Evolutionary conservation across 2,329 filamentous ascomycete genomes (phyloP), one percentile per base, ranked within the genome.

Genomic region (Neophaeococcomyces mojaviensis): DNA sequence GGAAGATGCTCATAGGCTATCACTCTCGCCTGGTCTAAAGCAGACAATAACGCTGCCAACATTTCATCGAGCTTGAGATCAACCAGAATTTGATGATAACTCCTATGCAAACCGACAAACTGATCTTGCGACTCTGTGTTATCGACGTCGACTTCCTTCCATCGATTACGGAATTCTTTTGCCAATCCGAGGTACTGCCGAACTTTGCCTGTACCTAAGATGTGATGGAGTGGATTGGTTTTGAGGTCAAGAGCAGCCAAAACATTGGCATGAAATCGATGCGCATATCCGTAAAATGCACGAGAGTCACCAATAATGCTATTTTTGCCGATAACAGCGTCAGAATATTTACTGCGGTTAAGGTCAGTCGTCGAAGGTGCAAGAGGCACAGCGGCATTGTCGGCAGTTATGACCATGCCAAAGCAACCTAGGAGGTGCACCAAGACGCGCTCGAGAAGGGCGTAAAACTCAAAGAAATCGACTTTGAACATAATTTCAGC

Each of bases 381-480:
- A 12, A 16, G 22, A 12, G 40, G 40, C 4, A 43, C 40, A 9
- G 40, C 19, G 32, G 40, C 36, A 24, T 35, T 30, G 32, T 44
- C 41, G 30, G 41, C 41, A 31, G 20, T 44, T 28, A 44, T 68
- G 0, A 61, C 59, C 4, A 85, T 70, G 6, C 76, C 78, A 48
- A 81, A 83, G 0, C 85, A 74, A 0, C 72, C 72, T n/a, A 85
- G 72, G 1, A 85, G 66, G 38, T 82, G 76, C 1, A 85, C 80
- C 6, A 87, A 69, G 0, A 81, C 82, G 24, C 84, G 77, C 64
- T 88, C 84, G 5, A 87, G 74, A 30, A 85, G 72, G 42, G 79
- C 78, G 65, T 87, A 87, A 61, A 82, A 87, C 58, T 88, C 84
- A 63, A 84, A 81, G 52, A 87, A 88, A 58, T 87, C 84, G 6